phyloP scores from a whole-genome alignment of 2,329 filamentous ascomycete genomes.

The Sclerotinia nivalis region DNA sequence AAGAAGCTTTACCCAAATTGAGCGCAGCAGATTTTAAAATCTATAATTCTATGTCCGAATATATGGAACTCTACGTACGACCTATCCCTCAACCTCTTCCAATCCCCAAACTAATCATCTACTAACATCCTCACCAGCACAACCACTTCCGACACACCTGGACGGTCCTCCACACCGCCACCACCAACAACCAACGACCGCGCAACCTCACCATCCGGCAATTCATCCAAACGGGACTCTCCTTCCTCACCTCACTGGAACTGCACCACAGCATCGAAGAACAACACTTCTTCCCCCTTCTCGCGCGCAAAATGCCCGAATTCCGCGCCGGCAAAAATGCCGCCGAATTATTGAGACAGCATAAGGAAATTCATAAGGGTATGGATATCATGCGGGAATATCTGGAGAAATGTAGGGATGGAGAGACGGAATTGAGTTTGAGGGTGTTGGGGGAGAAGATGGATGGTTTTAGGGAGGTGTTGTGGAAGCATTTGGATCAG shows the following conservation, averaged over 20 bases:
- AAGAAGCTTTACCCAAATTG: slow-evolving; percentile 51
- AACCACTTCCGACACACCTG: slow-evolving; percentile 74
- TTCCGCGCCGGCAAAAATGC: slow-evolving; percentile 57
- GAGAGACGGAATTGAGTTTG: slow-evolving; percentile 62
- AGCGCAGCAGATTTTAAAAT: slow-evolving; percentile 56
- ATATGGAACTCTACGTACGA: slow-evolving; percentile 63
- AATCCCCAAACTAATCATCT: background rate
- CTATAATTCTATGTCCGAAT: slow-evolving; percentile 64
- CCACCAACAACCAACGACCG: slow-evolving; percentile 59
- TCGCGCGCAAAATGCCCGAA: slow-evolving; percentile 76
- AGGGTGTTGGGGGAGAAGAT: slow-evolving; percentile 66
- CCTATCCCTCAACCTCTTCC: background rate
- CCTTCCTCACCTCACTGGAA: slow-evolving; percentile 70
- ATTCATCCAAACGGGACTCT: slow-evolving; percentile 67
- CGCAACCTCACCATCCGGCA: slow-evolving; percentile 64
- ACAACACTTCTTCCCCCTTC: slow-evolving; percentile 72
- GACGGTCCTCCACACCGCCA: slow-evolving; percentile 69
- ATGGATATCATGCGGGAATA: slow-evolving; percentile 69
- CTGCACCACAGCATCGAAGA: slow-evolving; percentile 85
- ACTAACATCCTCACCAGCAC: slow-evolving; percentile 53
- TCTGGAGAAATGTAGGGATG: slow-evolving; percentile 58
- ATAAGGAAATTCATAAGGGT: slow-evolving; percentile 75
- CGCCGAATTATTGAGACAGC: slow-evolving; percentile 71
- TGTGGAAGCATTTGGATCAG: slow-evolving; percentile 82
- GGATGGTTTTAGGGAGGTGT: slow-evolving; percentile 74